Conservation (phyloP, 73 alveolate species). For the Symbiodinium natans region DNA sequence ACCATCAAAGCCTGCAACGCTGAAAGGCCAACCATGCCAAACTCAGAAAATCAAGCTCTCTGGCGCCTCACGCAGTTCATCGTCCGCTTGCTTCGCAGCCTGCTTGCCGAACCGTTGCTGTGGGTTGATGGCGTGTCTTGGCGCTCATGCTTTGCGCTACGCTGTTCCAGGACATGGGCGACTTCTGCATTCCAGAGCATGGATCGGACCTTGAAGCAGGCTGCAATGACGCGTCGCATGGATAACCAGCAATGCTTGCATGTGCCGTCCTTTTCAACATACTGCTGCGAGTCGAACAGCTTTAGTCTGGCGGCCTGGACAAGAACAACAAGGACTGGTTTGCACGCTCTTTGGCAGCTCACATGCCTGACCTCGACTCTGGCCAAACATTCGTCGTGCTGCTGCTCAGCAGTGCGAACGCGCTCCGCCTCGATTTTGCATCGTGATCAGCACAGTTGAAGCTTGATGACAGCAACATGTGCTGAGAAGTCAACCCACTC, state of each 20-base stretch:
- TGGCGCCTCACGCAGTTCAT: constrained; percentile 60
- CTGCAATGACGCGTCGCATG: neutral
- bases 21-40: neutral
- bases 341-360: neutral
- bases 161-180: neutral
- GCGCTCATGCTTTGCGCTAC: neutral
- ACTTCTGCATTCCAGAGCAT: constrained; percentile 85
- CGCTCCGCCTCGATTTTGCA: constrained; percentile 34
- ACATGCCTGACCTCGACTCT: constrained; percentile 22
- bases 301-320: constrained; percentile 60
- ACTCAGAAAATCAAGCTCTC: neutral
- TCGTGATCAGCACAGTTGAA: neutral
- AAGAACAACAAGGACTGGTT: neutral
- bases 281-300: constrained; percentile 40
- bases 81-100: constrained; percentile 80
- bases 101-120: too few relatives aligned
- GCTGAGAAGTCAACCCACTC: neutral
- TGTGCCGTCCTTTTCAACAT: constrained; percentile 41
- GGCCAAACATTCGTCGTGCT: constrained; percentile 48
- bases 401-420: constrained; percentile 54
- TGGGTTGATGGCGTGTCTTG: neutral
- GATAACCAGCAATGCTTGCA: neutral
- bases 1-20: neutral
- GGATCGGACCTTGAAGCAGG: constrained; percentile 4
- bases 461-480: neutral